Conservation (phyloP, 495 filamentous ascomycete genomes). For the Penicillium tannophilum region DNA sequence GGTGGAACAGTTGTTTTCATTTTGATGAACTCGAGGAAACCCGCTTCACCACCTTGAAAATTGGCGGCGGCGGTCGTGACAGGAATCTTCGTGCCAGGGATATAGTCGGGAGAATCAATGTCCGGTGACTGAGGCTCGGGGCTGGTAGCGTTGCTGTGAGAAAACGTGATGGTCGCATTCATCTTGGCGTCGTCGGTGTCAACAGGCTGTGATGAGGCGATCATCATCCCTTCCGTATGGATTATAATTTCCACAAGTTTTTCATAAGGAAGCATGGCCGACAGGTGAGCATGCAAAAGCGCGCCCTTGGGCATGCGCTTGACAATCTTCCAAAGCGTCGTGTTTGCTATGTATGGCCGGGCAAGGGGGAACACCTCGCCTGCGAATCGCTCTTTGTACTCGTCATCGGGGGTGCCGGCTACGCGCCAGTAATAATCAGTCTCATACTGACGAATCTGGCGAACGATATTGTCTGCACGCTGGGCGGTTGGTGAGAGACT, state of each 20-base stretch:
- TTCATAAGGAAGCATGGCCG: slow-evolving; percentile 20
- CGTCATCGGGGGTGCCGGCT: background rate
- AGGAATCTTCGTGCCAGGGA: background rate
- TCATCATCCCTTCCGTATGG: background rate
- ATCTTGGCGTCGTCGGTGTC: background rate
- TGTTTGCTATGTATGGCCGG: background rate
- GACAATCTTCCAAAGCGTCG: background rate
- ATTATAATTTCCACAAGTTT: background rate
- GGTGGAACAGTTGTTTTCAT: background rate
- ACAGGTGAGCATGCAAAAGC: slow-evolving; percentile 23
- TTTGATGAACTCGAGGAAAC: background rate
- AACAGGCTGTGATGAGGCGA: background rate
- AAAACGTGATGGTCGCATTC: background rate
- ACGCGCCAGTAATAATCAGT: background rate
- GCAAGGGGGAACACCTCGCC: background rate
- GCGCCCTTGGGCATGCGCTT: slow-evolving; percentile 28
- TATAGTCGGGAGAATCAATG: background rate
- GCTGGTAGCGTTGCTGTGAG: background rate
- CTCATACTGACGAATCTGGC: background rate
- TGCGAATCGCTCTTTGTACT: background rate
- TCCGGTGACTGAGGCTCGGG: background rate
- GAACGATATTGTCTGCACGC: background rate
- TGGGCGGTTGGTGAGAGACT: background rate
- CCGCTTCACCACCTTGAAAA: background rate
- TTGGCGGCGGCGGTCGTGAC: background rate